Evolutionary conservation across 805 yeast species (phyloP).

Genomic region (Clavispora carvajalis): DNA sequence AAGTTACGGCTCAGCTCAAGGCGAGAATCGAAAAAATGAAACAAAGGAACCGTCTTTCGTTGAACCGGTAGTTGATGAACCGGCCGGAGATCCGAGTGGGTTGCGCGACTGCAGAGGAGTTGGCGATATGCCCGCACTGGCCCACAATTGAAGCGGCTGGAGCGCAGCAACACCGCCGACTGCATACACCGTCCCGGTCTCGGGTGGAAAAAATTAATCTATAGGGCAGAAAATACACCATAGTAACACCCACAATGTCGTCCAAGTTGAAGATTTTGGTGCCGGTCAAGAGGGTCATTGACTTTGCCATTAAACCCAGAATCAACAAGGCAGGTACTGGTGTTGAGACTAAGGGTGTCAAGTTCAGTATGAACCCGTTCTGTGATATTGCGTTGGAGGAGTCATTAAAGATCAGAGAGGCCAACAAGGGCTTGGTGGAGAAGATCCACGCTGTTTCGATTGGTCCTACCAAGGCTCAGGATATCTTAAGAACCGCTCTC

Average conservation of each 20-base stretch:
- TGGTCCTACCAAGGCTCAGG: conserved; percentile 84
- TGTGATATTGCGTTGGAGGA: conserved; percentile 98
- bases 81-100: too few relatives aligned
- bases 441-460: conserved; percentile 86
- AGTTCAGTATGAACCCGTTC: conserved; percentile 92
- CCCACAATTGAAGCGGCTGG: too few relatives aligned
- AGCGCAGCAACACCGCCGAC: conserved; percentile 2
- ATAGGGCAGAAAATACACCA: background rate
- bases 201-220: conserved; percentile 1
- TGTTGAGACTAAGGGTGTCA: conserved; percentile 82
- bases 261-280: conserved; percentile 69
- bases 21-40: conserved; percentile 89
- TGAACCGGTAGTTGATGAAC: conserved; percentile 11
- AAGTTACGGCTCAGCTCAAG: conserved; percentile 78
- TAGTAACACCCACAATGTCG: conserved; percentile 4
- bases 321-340: conserved; percentile 82
- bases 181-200: conserved; percentile 7
- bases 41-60: conserved; percentile 39
- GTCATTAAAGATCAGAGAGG: conserved; percentile 72
- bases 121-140: too few relatives aligned
- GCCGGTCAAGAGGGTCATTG: conserved; percentile 93
- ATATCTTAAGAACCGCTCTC: conserved; percentile 78
- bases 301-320: conserved; percentile 89
- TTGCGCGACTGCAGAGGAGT: background rate
- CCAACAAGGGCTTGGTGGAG: conserved; percentile 63